Base-by-base conservation (phyloP, 192 early-diverging fungal genomes). In the Pilaira anomala region DNA sequence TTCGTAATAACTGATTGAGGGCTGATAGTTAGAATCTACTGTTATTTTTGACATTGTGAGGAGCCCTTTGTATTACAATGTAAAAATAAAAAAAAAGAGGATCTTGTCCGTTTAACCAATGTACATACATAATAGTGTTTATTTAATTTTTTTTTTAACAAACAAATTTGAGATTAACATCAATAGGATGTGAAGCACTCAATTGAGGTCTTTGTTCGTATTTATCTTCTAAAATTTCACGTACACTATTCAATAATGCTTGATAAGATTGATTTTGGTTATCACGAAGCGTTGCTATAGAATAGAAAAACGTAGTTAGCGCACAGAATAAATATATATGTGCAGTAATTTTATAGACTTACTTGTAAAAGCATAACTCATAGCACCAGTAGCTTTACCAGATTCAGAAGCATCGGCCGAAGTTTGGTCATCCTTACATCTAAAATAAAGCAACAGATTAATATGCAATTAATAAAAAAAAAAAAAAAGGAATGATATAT, bases 141-240 rank as follows among this genome's bases (percentile, higher is more conserved):
- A 36, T 36, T 36, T 36, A 36, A n/a, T n/a, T 9, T 57, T 13
- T 26, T 48, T 28, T 41, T 16, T 63, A 63, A 40, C 62, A 63
- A 2, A 63, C n/a, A 25, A 63, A 63, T 40, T 39, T 40, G n/a
- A 51, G 62, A 24, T 52, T 52, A 39, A 63, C 48, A 67, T 62
- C 86, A 74, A 90, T 87, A 25, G 79, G 72, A 21, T 81, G 77
- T 12, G 83, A 83, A 2, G 82, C 74, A 42, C 80, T 81, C 30
- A 95, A 77, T 71, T 95, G 93, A 28, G 93, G 93, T 62, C 89
- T 80, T 69, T 95, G 92, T 4, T 66, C 72, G 62, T 92, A 93
- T 60, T 81, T 78, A 21, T 71, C 61, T 3, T 67, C 62, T 65
- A 94, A 67, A 44, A 90, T 84, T 2, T 74, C 73, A 54, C 91